A percentile compares a stretch with the other conserved stretches of the same genome.
These are phyloP conservation scores for Lepraria neglecta DNA, from an alignment of 495 filamentous ascomycete species.

Conservation along the genomic window DNA sequence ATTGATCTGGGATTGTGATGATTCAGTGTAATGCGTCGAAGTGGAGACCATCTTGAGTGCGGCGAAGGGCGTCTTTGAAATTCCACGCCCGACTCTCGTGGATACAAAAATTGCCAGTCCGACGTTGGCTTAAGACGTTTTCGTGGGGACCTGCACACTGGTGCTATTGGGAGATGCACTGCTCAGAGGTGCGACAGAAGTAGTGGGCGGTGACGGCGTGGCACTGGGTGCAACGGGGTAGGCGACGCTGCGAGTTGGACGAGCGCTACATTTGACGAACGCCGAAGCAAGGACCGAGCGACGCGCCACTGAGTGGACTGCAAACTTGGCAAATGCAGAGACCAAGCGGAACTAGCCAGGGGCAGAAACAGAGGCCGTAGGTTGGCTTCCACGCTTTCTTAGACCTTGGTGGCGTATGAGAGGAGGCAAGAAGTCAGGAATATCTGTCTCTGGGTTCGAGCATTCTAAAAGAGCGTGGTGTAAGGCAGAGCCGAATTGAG, in stretches of 20 bases:
- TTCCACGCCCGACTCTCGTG: no score
- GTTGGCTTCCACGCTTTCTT: slow-evolving; percentile 22
- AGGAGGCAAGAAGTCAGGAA: slow-evolving; percentile 18
- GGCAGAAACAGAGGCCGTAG: slow-evolving; percentile 15
- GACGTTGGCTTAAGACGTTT: background rate
- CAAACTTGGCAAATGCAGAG: slow-evolving; percentile 15
- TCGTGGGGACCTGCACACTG: background rate
- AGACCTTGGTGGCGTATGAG: slow-evolving; percentile 28
- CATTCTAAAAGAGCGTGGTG: slow-evolving; percentile 34
- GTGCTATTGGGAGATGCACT: background rate
- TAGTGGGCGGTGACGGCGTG: background rate
- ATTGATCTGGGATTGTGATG: background rate
- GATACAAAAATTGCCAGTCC: background rate
- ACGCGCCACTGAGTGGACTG: slow-evolving; percentile 21
- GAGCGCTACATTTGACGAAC: slow-evolving; percentile 15
- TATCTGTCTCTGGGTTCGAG: slow-evolving; percentile 15
- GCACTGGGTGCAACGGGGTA: background rate
- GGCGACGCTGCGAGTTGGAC: slow-evolving; percentile 23
- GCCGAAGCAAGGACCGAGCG: slow-evolving; percentile 22
- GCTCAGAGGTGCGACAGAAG: background rate
- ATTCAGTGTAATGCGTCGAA: background rate
- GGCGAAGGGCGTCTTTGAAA: background rate
- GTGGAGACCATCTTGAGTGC: background rate
- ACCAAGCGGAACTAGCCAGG: background rate
- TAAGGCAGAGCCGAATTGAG: slow-evolving; percentile 34